These are phyloP conservation scores for Colletotrichum shisoi DNA, from an alignment of 2,329 filamentous ascomycete species.

Conservation along the genomic window DNA sequence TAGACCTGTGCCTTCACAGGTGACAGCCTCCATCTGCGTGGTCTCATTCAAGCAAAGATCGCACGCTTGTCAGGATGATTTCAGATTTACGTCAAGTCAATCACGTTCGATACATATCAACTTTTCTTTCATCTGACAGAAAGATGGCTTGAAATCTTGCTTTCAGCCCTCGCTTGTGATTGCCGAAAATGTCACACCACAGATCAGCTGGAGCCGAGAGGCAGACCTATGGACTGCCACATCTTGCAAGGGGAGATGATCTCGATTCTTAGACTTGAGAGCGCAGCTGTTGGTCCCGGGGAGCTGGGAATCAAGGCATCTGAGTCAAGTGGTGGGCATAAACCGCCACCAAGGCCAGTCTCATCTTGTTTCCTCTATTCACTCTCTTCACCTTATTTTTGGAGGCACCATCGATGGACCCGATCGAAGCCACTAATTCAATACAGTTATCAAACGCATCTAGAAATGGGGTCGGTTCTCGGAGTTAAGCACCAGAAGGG, in stretches of 20 bases:
- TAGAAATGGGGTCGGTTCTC: too few relatives aligned
- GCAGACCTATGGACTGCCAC: not conserved
- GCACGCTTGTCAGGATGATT: too few relatives aligned
- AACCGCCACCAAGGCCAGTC: not conserved
- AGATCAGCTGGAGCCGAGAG: slow-evolving; percentile 1
- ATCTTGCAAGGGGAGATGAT: not conserved
- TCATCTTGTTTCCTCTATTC: not conserved
- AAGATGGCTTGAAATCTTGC: not conserved
- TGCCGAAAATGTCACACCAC: not conserved
- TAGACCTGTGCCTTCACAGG: too few relatives aligned
- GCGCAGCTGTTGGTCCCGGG: not conserved
- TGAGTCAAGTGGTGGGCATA: too few relatives aligned
- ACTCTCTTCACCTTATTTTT: too few relatives aligned
- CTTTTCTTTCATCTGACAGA: not conserved
- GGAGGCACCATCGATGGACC: not conserved
- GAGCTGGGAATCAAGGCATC: not conserved
- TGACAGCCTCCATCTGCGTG: too few relatives aligned
- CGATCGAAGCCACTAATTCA: not conserved
- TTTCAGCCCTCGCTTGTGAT: too few relatives aligned
- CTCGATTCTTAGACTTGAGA: not conserved
- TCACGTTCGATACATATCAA: not conserved
- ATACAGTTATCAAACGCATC: too few relatives aligned
- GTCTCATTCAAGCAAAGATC: too few relatives aligned
- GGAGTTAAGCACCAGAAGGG: not conserved
- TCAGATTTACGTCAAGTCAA: not conserved